phyloP scores from a whole-genome alignment of 1,284 basidiomycete species.

The Rhodotorula sp. region DNA sequence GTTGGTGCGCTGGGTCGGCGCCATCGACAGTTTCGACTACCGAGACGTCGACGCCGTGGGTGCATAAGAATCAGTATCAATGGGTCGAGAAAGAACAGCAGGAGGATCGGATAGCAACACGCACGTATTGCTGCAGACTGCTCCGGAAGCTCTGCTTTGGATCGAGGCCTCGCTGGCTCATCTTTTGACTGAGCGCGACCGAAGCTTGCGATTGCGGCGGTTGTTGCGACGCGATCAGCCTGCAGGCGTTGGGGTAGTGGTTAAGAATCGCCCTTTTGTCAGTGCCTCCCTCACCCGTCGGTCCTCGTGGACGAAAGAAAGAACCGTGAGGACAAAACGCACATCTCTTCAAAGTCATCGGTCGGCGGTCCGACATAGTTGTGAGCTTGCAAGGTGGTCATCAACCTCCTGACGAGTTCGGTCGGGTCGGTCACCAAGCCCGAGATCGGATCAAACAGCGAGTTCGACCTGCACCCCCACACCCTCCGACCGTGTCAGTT shows the following conservation, averaged over 20 bases:
- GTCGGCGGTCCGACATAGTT: conserved; percentile 33
- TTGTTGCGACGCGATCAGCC: conserved; percentile 13
- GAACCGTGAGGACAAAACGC: neutral
- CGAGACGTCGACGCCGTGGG: too few relatives aligned
- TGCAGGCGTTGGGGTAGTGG: neutral
- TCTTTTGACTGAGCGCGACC: conserved; percentile 15
- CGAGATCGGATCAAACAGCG: conserved; percentile 23
- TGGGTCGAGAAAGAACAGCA: neutral
- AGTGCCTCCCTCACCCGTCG: too few relatives aligned
- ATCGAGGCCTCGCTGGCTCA: conserved; percentile 28
- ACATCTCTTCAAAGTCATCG: conserved; percentile 27
- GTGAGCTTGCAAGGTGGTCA: conserved; percentile 20
- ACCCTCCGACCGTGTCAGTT: neutral
- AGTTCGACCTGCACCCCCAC: conserved; percentile 25
- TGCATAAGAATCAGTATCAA: too few relatives aligned
- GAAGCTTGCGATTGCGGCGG: conserved; percentile 13
- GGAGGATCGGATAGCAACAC: neutral
- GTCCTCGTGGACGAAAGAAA: too few relatives aligned
- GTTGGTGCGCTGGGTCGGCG: conserved; percentile 43
- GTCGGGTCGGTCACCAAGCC: conserved; percentile 32
- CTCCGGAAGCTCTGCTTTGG: conserved; percentile 33
- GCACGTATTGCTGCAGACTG: conserved; percentile 39
- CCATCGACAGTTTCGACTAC: conserved; percentile 44
- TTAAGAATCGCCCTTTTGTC: neutral
- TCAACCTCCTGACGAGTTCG: conserved; percentile 20